These are phyloP conservation scores for Allium sativum DNA, from an alignment of 106 monocot species.

Conservation along the genomic window DNA sequence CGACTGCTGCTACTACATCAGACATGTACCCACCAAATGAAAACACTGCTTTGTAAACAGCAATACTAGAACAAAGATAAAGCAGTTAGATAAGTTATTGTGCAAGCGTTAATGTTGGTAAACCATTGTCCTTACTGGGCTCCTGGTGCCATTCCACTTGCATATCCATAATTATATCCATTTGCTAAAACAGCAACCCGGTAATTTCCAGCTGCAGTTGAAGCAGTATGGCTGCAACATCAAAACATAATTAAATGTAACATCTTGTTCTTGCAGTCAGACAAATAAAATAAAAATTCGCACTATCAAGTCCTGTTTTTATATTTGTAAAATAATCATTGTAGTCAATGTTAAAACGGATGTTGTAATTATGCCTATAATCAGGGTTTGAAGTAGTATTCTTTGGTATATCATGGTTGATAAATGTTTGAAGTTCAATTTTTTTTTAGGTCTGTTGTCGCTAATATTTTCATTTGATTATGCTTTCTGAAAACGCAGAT, in stretches of 20 bases:
- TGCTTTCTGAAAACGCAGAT: no score
- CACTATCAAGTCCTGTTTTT: no score
- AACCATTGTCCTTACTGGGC: constrained; percentile 28
- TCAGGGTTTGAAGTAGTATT: no score
- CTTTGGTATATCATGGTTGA: no score
- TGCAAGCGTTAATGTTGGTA: background rate
- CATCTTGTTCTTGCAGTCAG: no score
- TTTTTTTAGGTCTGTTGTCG: no score
- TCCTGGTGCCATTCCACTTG: constrained; percentile 64
- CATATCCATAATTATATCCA: constrained; percentile 50
- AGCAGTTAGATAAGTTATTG: background rate
- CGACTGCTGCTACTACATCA: constrained; percentile 77
- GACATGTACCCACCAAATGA: constrained; percentile 78
- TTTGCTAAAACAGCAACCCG: constrained; percentile 23
- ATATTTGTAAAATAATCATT: no score
- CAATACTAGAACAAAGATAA: constrained; percentile 27
- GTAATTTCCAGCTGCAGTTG: constrained; percentile 54
- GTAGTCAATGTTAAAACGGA: no score
- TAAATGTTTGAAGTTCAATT: no score
- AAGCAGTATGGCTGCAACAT: constrained; percentile 44
- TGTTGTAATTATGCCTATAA: no score
- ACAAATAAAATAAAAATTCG: no score
- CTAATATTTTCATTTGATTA: no score
- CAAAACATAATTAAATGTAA: background rate
- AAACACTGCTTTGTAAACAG: constrained; percentile 67